These are phyloP conservation scores for Ustanciosporium gigantosporum DNA, from an alignment of 1,284 basidiomycete genomes.

Conservation along the genomic window DNA sequence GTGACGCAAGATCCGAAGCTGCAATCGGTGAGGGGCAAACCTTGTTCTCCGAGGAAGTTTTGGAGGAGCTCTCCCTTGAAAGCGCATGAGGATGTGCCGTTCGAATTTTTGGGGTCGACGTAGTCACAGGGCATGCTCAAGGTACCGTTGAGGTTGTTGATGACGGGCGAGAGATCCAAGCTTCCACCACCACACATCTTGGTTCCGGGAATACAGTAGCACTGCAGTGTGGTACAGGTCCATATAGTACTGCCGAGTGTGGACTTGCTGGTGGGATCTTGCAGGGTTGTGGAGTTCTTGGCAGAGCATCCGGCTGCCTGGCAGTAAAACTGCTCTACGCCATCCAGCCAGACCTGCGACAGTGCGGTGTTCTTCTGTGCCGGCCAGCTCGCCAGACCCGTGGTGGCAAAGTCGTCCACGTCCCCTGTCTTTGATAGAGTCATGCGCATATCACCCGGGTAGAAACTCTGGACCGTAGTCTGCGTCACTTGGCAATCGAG, in stretches of 20 bases:
- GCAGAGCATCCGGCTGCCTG: constrained; percentile 40
- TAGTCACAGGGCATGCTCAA: constrained; percentile 52
- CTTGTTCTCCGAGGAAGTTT: constrained; percentile 36
- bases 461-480: constrained; percentile 38
- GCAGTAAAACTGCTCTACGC: constrained; percentile 52
- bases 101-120: constrained; percentile 27
- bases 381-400: constrained; percentile 40
- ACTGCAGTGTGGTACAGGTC: constrained; percentile 40
- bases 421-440: constrained; percentile 42
- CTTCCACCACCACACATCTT: constrained; percentile 34
- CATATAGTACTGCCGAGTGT: constrained; percentile 29
- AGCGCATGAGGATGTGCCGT: constrained; percentile 24
- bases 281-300: constrained; percentile 26
- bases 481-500: constrained; percentile 40
- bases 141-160: constrained; percentile 42
- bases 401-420: constrained; percentile 23
- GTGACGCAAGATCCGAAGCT: constrained; percentile 41
- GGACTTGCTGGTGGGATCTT: constrained; percentile 6
- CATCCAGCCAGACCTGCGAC: constrained; percentile 46
- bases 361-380: constrained; percentile 30
- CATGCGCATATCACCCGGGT: constrained; percentile 40
- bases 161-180: constrained; percentile 35
- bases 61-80: constrained; percentile 38
- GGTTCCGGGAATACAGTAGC: constrained; percentile 46
- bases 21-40: constrained; percentile 40